These are phyloP conservation scores for Solanum hybrid DNA, from an alignment of 305 asterid genomes.

Conservation along the genomic window DNA sequence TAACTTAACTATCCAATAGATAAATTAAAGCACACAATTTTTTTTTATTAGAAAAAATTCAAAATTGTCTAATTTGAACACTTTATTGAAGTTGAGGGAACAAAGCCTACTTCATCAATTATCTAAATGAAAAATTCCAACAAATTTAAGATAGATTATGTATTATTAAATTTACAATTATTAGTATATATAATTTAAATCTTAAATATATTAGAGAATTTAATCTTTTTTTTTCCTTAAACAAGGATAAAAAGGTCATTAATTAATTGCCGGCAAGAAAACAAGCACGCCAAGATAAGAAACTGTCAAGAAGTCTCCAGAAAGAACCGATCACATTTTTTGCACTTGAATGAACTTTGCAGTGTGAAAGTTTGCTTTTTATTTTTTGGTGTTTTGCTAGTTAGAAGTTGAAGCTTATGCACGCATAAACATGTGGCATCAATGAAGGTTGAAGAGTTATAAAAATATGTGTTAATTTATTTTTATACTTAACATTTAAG, in stretches of 20 bases:
- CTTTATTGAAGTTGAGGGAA: not conserved
- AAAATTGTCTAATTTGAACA: not conserved
- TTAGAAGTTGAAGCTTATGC: not conserved
- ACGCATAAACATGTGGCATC: not conserved
- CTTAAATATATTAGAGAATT: too few relatives aligned
- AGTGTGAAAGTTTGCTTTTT: too few relatives aligned
- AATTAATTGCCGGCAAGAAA: too few relatives aligned
- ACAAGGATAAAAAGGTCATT: not conserved
- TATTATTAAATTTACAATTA: too few relatives aligned
- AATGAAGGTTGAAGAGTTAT: not conserved
- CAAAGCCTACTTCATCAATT: not conserved
- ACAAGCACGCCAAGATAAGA: not conserved
- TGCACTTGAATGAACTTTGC: not conserved
- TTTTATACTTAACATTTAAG: too few relatives aligned
- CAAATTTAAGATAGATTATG: not conserved
- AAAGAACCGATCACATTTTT: not conserved
- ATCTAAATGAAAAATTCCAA: not conserved
- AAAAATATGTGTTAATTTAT: too few relatives aligned
- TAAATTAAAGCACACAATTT: not conserved
- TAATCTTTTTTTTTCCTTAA: too few relatives aligned
- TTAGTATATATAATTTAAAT: not conserved
- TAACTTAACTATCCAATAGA: not conserved
- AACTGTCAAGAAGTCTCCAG: not conserved
- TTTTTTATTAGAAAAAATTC: too few relatives aligned
- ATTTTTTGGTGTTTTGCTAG: not conserved